phyloP scores from a whole-genome alignment of 208 protist genomes.

The Leishmania tropica region DNA sequence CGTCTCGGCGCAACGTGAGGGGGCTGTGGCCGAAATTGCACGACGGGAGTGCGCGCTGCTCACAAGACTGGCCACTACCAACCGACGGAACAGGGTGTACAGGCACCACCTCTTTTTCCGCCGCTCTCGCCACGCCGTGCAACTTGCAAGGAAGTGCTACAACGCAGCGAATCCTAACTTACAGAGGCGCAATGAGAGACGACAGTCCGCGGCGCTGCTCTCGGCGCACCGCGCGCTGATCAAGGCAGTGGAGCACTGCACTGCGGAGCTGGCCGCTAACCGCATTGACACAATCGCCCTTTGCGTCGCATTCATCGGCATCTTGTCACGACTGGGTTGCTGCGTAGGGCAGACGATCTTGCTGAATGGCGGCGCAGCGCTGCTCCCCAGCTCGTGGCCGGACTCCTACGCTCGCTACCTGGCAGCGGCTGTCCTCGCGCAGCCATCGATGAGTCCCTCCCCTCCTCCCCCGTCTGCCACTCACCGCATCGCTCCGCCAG shows the following conservation, averaged over 20 bases:
- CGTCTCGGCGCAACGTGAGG: background rate
- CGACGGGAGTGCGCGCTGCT: slow-evolving; percentile 20
- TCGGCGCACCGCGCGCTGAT: slow-evolving; percentile 18
- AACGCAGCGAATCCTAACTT: background rate
- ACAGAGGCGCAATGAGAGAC: background rate
- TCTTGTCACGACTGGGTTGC: slow-evolving; percentile 51
- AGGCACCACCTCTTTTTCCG: slow-evolving; percentile 61
- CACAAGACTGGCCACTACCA: slow-evolving; percentile 15
- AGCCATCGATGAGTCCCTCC: background rate
- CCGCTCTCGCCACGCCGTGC: slow-evolving; percentile 22
- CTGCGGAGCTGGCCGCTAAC: slow-evolving; percentile 50
- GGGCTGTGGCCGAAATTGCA: slow-evolving; percentile 2
- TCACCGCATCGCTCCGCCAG: background rate
- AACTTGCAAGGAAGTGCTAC: slow-evolving; percentile 28
- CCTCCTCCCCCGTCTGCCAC: background rate
- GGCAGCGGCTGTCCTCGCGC: background rate
- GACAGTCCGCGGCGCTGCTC: slow-evolving; percentile 9
- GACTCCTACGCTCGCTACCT: background rate
- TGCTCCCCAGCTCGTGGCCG: background rate
- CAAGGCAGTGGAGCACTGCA: slow-evolving; percentile 41
- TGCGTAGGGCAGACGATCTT: slow-evolving; percentile 26
- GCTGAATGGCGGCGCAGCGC: slow-evolving; percentile 1
- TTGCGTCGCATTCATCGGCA: slow-evolving; percentile 35
- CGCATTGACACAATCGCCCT: slow-evolving; percentile 64
- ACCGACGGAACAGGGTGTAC: slow-evolving; percentile 44